Percentiles rank a stretch among this genome's conserved stretches.
These are phyloP conservation scores for Colletotrichum simmondsii DNA, from an alignment of 2,329 filamentous ascomycete species.

Conservation along the genomic window DNA sequence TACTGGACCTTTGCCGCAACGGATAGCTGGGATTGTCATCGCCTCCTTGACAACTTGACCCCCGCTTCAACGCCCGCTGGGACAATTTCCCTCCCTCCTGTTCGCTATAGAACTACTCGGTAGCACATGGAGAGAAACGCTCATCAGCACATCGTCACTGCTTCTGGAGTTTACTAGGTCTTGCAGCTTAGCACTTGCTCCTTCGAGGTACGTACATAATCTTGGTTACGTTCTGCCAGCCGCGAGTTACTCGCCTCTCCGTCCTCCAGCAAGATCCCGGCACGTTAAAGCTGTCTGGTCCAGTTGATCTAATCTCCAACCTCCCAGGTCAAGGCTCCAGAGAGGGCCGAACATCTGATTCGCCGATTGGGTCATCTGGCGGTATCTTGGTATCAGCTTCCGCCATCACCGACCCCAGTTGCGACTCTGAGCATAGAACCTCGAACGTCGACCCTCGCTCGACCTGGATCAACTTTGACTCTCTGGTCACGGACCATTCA, in stretches of 20 bases:
- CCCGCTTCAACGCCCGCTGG: conserved; percentile 10
- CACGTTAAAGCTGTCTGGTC: background rate
- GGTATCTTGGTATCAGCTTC: conserved; percentile 31
- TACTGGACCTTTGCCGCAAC: background rate
- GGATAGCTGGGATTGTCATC: background rate
- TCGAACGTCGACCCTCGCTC: background rate
- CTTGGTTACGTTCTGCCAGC: background rate
- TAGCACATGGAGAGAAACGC: background rate
- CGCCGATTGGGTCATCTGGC: conserved; percentile 23
- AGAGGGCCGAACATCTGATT: conserved; percentile 5
- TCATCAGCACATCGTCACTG: background rate
- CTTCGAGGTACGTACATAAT: conserved; percentile 21
- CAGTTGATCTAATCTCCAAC: conserved; percentile 33
- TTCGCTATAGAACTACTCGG: background rate
- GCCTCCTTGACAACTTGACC: background rate
- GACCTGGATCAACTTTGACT: conserved; percentile 5
- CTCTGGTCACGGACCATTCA: background rate
- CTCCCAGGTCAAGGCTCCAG: conserved; percentile 18
- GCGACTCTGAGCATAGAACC: conserved; percentile 1
- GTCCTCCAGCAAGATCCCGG: conserved; percentile 1
- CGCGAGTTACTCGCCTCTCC: background rate
- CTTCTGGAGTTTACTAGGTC: background rate
- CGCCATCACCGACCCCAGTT: conserved; percentile 26
- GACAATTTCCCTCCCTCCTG: background rate
- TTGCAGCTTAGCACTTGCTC: conserved; percentile 1